Evolutionary conservation across 805 yeast genomes (phyloP), one percentile per base, ranked within the genome.

Genomic region (Metschnikowia dekortorum): DNA sequence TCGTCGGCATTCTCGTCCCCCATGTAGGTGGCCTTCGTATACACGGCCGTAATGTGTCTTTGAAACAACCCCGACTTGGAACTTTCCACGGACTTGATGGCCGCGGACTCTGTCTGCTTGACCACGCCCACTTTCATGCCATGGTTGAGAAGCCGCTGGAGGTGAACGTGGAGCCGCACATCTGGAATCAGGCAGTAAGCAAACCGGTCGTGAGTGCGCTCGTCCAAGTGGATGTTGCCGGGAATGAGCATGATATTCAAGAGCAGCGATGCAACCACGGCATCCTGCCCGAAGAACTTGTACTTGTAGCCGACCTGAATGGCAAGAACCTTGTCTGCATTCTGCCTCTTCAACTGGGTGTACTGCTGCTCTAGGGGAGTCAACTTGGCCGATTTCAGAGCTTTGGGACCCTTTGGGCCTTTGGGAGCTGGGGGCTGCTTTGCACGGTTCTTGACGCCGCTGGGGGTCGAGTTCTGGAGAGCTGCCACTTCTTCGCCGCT

Each of bases 261-360:
- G 10, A 85, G 75, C 44, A 75, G 69, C 10, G 95, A 77, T 0
- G 85, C 96, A 4, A 71, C 69, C 11, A 73, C 75, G 0, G 98
- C 97, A 67, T 92, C 97, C 48, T 83, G 77, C 0, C 96, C 96
- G 63, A 81, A 89, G 53, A 91, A 84, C 61, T 87, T 88, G 69
- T 83, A 94, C 65, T 89, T 90, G 69, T 92, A 94, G 0, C 99
- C 99, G 2, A 88, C 95, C 63, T 94, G 94, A 28, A 92, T 76
- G 0, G 94, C 83, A 8, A 94, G 70, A 1, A 94, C 57, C 47
- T 87, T 87, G 56, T 89, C 96, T 46, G 61, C 61, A 61, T 92
- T 70, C 1, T 66, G 59, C 6, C 66, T 56, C 61, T 90, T 90
- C 46, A 94, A 68, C 2, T 82, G 84, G 30, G 83, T 70, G 52